Percentiles rank a stretch among this genome's conserved stretches.
Conservation (phyloP, 169 alveolate species). For the Neospora caninum region DNA sequence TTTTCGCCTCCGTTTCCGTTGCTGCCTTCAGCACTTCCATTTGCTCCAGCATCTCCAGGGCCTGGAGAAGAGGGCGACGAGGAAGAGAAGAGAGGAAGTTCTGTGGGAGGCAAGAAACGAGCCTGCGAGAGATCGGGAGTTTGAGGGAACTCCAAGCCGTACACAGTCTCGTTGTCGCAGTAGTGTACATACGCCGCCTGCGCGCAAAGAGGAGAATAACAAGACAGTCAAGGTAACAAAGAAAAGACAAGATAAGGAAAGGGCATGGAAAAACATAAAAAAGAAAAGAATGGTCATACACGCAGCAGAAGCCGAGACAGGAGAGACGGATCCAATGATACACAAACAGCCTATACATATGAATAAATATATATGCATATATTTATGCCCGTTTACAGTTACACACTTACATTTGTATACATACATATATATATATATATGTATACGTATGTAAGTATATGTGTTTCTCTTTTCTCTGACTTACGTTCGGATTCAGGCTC, state of each 20-base stretch:
- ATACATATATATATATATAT: not conserved
- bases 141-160: slow-evolving; percentile 78
- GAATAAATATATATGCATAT: not conserved
- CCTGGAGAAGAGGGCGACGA: too few species aligned
- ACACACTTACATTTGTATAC: not conserved
- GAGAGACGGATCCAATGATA: too few species aligned
- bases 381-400: not conserved
- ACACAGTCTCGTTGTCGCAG: slow-evolving; percentile 83
- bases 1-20: not conserved
- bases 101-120: not conserved
- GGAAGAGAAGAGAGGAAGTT: too few species aligned
- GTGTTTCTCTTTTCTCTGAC: not conserved
- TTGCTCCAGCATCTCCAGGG: too few species aligned
- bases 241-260: not conserved
- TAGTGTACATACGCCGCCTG: slow-evolving; percentile 79
- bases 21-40: too few species aligned
- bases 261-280: too few species aligned
- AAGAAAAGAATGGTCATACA: too few species aligned
- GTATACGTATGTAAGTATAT: not conserved
- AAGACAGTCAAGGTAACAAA: not conserved
- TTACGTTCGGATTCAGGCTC: slow-evolving; percentile 14
- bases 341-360: not conserved
- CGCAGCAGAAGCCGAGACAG: too few species aligned
- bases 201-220: not conserved
- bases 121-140: slow-evolving; percentile 64